Conservation (phyloP, 2,329 filamentous ascomycete genomes). For the Ascochyta clinopodiicola region DNA sequence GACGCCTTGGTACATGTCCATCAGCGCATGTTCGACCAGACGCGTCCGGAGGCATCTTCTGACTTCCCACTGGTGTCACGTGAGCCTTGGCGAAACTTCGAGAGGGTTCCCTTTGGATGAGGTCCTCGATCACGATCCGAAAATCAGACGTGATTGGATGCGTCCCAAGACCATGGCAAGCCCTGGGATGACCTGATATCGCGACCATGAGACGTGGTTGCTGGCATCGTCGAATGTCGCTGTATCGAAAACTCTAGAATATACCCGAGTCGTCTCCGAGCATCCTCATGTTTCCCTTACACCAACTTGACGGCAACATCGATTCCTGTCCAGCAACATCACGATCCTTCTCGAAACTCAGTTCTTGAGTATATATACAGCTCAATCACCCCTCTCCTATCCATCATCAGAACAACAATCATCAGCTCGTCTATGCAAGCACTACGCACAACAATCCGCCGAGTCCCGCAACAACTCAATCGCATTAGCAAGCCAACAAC, state of each 20-base stretch:
- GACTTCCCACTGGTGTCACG: constrained; percentile 8
- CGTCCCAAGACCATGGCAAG: neutral
- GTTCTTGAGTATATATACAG: constrained; percentile 38
- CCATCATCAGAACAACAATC: constrained; percentile 37
- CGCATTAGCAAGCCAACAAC: constrained; percentile 38
- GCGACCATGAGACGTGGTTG: neutral
- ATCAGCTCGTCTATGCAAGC: constrained; percentile 45
- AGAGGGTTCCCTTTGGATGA: neutral
- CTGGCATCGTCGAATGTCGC: constrained; percentile 16
- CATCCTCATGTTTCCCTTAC: constrained; percentile 25
- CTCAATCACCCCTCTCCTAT: constrained; percentile 9
- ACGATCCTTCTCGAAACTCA: constrained; percentile 39
- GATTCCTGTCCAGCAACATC: constrained; percentile 10
- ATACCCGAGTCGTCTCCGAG: constrained; percentile 30
- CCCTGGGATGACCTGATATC: neutral
- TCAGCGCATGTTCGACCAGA: neutral
- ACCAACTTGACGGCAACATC: constrained; percentile 16
- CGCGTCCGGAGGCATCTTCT: neutral
- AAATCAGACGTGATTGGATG: neutral
- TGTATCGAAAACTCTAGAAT: constrained; percentile 31
- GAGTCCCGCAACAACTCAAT: constrained; percentile 40
- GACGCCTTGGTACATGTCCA: constrained; percentile 12
- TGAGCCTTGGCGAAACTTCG: constrained; percentile 16
- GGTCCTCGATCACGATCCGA: neutral
- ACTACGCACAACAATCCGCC: constrained; percentile 41